Evolutionary conservation across 1,139 yeast species (phyloP), one percentile per base, ranked within the genome.

Genomic region (Sugiyamaella castrensis): DNA sequence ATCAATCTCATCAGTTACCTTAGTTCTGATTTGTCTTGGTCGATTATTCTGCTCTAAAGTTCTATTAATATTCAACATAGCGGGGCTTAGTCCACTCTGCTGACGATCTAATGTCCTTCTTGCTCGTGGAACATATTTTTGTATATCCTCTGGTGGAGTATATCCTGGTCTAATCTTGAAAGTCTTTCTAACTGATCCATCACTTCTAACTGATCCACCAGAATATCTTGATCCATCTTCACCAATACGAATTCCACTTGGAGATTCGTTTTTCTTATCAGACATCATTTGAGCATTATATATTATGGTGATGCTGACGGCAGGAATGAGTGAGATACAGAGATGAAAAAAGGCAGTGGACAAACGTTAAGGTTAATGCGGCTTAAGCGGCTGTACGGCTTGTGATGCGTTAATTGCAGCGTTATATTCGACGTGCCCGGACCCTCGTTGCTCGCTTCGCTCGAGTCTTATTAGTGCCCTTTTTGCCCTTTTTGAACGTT

Each of bases 111-210:
- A n/a, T 19, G 28, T 47, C 37, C 59, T 46, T 37, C 50, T 51
- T 10, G 53, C 59, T 39, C 59, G 40, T 2, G 66, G 64, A 2
- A 60, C 62, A 52, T 68, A 71, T 47, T 63, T 59, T 31, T 67
- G 61, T 11, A 64, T 61, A 37, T 71, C 74, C 37, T 71, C 76
- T 10, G 53, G 50, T 4, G 75, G 73, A 1, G 61, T 55, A 50
- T 50, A 73, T 0, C 76, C 76, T 0, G 73, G 73, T 24, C 73
- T 57, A 10, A 72, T 64, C 40, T 63, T 68, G 19, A 67, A 53
- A 4, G 58, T 54, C 46, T 64, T 66, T 33, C 76, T 53, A 27
- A 66, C 64, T 0, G 73, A 53, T 0, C 76, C 77, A 56, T 73
- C 76, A 11, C 68, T 53, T 30, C 76, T 61, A 16, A 62, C 55